Base-by-base conservation (phyloP, 2,329 filamentous ascomycete species). In the Colletotrichum sp. region DNA sequence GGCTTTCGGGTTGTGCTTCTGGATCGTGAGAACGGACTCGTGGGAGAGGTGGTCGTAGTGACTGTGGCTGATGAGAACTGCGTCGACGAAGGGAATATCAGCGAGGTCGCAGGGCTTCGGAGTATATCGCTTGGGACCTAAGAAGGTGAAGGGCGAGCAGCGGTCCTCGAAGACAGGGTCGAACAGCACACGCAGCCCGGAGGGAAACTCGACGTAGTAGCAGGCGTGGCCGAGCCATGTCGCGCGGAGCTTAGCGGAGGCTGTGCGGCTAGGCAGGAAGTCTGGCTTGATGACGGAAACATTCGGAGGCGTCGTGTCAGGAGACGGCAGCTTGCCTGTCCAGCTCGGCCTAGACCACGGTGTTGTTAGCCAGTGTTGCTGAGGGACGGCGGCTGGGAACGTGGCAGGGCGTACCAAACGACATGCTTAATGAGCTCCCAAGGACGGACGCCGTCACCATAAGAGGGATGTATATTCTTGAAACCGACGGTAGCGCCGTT, bases 211-310 rank as follows among this genome's bases (percentile, higher is more conserved):
- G 79, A 98, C 92, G 81, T 95, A 96, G 87, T 96, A 98, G 87
- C 96, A 98, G 5, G 96, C 96, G 84, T 98, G 96, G 43, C 96
- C 96, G 4, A 98, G 92, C 96, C 96, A 98, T 55, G 96, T 98
- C 39, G 96, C 95, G 70, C 96, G 92, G 28, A 98, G 89, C 55
- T 90, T 88, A 22, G 84, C 80, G 15, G 85, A 86, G 15, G 89
- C 91, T 6, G 88, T 84, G 70, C 94, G 91, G 16, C 87, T 86
- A 2, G 91, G 84, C 12, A 95, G 88, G 83, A 96, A 96, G 6
- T 87, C 81, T 0, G 95, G 94, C 76, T 89, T 90, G 71, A 88
- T 89, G 22, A 96, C 91, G 4, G 91, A 86, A 13, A 97, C 91
- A 0, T 92, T 92, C 12, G 93, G 91, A 28, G 90, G 89, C 12